phyloP scores from a whole-genome alignment of 352 stramenopile species.

The Globisporangium nodosum region DNA sequence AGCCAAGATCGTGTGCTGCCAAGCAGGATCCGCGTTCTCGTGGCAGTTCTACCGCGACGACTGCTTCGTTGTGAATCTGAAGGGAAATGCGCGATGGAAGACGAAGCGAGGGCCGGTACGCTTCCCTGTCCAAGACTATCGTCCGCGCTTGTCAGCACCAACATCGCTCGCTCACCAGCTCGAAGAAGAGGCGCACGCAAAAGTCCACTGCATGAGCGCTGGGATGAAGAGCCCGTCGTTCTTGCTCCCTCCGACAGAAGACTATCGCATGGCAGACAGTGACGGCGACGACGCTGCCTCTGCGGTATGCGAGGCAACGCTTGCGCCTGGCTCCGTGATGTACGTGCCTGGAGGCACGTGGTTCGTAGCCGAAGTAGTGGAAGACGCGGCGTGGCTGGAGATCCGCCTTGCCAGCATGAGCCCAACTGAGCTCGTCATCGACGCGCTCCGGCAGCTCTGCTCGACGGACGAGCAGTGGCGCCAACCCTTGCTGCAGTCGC shows the following conservation, averaged over 20 bases:
- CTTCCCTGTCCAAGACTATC: slow-evolving; percentile 21
- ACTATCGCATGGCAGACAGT: slow-evolving; percentile 8
- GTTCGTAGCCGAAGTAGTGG: slow-evolving; percentile 25
- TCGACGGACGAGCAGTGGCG: slow-evolving; percentile 22
- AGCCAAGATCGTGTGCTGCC: slow-evolving; percentile 9
- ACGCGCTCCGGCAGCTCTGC: slow-evolving; percentile 26
- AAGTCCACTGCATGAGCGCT: slow-evolving; percentile 10
- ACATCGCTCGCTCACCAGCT: slow-evolving; percentile 2
- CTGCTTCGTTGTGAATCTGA: slow-evolving; percentile 35
- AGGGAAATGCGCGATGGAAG: slow-evolving; percentile 26
- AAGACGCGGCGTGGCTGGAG: slow-evolving; percentile 33
- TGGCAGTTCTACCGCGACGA: slow-evolving; percentile 43
- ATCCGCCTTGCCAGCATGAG: slow-evolving; percentile 25
- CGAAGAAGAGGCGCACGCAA: slow-evolving; percentile 7
- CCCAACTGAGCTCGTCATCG: slow-evolving; percentile 18
- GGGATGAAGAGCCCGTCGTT: not conserved
- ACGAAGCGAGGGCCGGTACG: slow-evolving; percentile 15
- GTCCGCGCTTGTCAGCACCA: slow-evolving; percentile 12
- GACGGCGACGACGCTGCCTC: slow-evolving; percentile 9
- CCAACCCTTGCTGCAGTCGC: slow-evolving; percentile 12
- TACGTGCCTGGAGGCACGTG: slow-evolving; percentile 54
- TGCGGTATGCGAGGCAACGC: slow-evolving; percentile 6
- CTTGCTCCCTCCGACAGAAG: slow-evolving; percentile 15
- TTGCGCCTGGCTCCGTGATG: slow-evolving; percentile 32
- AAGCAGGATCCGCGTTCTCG: slow-evolving; percentile 8